Evolutionary conservation across 768 basidiomycete genomes (phyloP), one percentile per base, ranked within the genome.

Genomic region (Hysterangium stoloniferum): DNA sequence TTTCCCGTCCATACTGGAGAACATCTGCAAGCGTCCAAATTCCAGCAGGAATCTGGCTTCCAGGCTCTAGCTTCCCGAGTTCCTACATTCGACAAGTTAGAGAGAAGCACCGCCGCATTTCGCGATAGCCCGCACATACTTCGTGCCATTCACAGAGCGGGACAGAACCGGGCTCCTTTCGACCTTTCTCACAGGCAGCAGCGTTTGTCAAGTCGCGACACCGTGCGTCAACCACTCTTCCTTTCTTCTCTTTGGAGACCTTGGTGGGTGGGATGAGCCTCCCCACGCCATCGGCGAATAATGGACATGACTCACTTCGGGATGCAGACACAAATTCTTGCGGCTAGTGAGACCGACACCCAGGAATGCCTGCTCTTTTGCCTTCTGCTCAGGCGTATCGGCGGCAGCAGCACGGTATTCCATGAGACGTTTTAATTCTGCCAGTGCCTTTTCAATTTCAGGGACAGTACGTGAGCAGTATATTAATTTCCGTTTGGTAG

Each of bases 391-490:
- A 22, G 82, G 78, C 1, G 79, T 84, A 59, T 88, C 87, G 9
- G 85, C 84, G 54, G 69, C 73, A 7, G 73, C 68, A 57, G 81
- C 75, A 35, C 96, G 82, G 66, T 98, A 98, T 22, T 79, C 80
- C 80, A 99, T 89, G 19, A 99, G 69, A 44, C 95, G 73, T 64
- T 97, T 96, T 63, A 99, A 68, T 68, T 99, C 96, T 3, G 93
- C 82, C 52, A 99, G 72, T 0, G 95, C 96, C 64, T 99, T 99
- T 66, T 99, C 96, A 56, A 99, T 99, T 69, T 99, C 96, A 3
- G 96, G 96, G 7, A 99, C 96, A 8, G 96, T 99, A 60, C 96
- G 93, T 8, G 96, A 98, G 66, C 96, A 99, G 66, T 99, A 99
- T 54, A 99, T 85, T 52, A 99, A 82, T 66, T 98, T 98, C 54